Evolutionary conservation across 2,329 filamentous ascomycete species (phyloP).

Genomic region (Dactylellina drechsleri): DNA sequence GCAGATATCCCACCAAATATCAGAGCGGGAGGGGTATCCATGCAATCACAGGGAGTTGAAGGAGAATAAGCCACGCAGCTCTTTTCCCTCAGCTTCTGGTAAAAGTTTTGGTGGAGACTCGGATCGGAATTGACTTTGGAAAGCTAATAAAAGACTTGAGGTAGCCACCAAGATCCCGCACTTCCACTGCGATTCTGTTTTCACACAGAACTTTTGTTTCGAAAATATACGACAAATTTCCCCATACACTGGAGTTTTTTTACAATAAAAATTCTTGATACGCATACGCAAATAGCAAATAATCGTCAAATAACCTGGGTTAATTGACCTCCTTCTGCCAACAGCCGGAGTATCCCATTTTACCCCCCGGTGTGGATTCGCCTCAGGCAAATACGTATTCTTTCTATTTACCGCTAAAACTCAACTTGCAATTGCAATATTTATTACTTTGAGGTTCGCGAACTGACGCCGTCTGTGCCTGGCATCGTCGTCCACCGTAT

Average conservation of each 20-base stretch:
- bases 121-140: slow-evolving; percentile 38
- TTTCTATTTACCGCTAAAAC: slow-evolving; percentile 47
- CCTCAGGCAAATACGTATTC: slow-evolving; percentile 35
- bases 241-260: slow-evolving; percentile 21
- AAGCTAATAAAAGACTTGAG: slow-evolving; percentile 46
- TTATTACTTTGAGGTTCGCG: slow-evolving; percentile 31
- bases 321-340: slow-evolving; percentile 42
- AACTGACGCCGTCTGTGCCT: slow-evolving; percentile 39
- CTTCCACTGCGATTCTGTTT: slow-evolving; percentile 11
- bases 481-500: slow-evolving; percentile 34
- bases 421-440: slow-evolving; percentile 28
- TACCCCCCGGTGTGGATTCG: slow-evolving; percentile 33
- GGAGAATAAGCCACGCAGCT: slow-evolving; percentile 47
- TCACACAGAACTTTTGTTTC: slow-evolving; percentile 15
- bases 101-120: neutral
- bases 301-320: neutral
- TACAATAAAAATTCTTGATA: neutral
- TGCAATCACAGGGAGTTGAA: slow-evolving; percentile 30
- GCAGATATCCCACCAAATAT: slow-evolving; percentile 30
- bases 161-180: slow-evolving; percentile 16
- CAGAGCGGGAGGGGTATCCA: slow-evolving; percentile 47
- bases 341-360: slow-evolving; percentile 28
- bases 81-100: slow-evolving; percentile 30
- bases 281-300: neutral
- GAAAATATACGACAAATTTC: slow-evolving; percentile 21